Evolutionary conservation across 2,329 filamentous ascomycete genomes (phyloP).

Genomic region (Bipolaris oryzae): DNA sequence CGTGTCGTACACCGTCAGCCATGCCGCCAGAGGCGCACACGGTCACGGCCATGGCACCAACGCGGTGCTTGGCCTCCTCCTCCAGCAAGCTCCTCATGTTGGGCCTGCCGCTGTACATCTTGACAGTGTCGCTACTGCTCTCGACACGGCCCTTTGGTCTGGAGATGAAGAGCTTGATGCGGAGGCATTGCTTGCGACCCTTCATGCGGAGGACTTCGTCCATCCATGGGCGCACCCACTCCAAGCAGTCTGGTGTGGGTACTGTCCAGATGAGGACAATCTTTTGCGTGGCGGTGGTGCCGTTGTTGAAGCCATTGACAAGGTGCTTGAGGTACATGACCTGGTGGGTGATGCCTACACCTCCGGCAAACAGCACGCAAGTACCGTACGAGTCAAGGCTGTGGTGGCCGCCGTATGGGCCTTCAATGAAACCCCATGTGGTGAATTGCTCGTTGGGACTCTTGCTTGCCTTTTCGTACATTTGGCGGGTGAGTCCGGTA

Average conservation of each 20-base stretch:
- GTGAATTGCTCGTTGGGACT: conserved; percentile 64
- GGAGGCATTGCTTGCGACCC: conserved; percentile 63
- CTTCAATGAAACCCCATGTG: conserved; percentile 73
- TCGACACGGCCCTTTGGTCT: conserved; percentile 64
- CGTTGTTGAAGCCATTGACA: conserved; percentile 69
- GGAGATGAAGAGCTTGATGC: conserved; percentile 67
- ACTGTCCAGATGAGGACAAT: conserved; percentile 80
- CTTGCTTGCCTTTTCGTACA: conserved; percentile 71
- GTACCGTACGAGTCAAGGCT: conserved; percentile 77
- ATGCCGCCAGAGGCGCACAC: conserved; percentile 69
- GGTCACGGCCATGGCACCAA: conserved; percentile 66
- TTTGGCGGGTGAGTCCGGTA: conserved; percentile 72
- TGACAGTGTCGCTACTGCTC: conserved; percentile 62
- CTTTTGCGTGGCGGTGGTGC: conserved; percentile 72
- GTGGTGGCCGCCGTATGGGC: conserved; percentile 76
- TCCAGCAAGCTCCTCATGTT: conserved; percentile 62
- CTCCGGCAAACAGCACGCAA: conserved; percentile 78
- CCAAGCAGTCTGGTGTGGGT: conserved; percentile 69
- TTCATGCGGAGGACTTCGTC: conserved; percentile 67
- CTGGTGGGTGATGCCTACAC: conserved; percentile 81
- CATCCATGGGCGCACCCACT: conserved; percentile 71
- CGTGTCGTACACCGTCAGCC: conserved; percentile 64
- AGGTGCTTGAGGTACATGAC: conserved; percentile 77
- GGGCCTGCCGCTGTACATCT: conserved; percentile 67
- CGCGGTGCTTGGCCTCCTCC: conserved; percentile 60